Base-by-base conservation (phyloP, 192 early-diverging fungal genomes). In the Podila verticillata region DNA sequence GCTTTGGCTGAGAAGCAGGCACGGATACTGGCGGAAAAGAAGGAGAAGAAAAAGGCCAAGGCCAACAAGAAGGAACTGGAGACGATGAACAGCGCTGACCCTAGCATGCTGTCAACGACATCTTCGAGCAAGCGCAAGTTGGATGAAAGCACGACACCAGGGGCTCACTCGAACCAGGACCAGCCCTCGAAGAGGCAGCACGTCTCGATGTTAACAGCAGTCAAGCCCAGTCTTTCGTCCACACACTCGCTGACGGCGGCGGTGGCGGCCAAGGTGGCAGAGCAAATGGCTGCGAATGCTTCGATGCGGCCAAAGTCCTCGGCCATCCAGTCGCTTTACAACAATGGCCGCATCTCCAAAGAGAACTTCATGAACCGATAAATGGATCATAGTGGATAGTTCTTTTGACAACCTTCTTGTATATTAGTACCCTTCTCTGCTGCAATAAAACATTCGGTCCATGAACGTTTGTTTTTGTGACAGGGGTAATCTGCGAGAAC, bases 1-100 rank as follows among this genome's bases (percentile, higher is more conserved):
- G 82, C 81, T n/a, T 78, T 95, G 73, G 86, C 81, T 35, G 84
- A 83, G 31, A 80, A 86, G 58, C 89, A 88, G 54, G 84, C 82
- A 58, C 73, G 75, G 60, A 66, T 72, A 57, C 70, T 68, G 12
- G 84, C 87, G 59, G 84, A 82, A 30, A 84, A 86, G 57, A 84
- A 82, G 75, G 88, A 79, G 47, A 85, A 87, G 72, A 87, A 86
- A 59, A 78, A 80, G 51, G 65, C 59, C 20, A 87, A 82, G 65
- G 72, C 77, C 61, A 72, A n/a, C 56, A 81, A 83, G 48, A 85
- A 82, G 72, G 82, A 86, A 31, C 57, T 35, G 2, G 82, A 79
- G 44, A 82, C 81, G 63, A 62, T 68, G 47, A 74, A 81, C 44
- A 20, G 73, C 20, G 70, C 60, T 56, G 70, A 81, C 39, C 30